Evolutionary conservation across 306 rosid species (phyloP).

Genomic region (Sphenostylis stenocarpa): DNA sequence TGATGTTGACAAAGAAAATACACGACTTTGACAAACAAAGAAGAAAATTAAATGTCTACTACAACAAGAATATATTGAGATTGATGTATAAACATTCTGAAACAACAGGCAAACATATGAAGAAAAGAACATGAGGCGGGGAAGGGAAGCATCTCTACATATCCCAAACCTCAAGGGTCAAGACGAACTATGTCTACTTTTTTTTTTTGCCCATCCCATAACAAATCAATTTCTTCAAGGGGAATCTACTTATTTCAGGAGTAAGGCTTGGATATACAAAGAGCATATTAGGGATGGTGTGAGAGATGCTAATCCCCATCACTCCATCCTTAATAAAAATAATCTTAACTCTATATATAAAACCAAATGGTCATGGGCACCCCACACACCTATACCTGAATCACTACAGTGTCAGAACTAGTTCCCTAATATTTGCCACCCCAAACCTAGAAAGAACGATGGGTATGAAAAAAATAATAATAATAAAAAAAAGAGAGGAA

Average conservation of each 20-base stretch:
- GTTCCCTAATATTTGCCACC: not conserved
- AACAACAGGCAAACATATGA: constrained; percentile 6
- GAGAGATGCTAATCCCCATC: not conserved
- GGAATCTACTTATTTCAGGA: not conserved
- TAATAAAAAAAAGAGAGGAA: too few relatives aligned
- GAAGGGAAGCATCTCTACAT: constrained; percentile 20
- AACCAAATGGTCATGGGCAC: not conserved
- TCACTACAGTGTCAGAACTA: constrained; percentile 14
- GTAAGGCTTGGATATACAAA: not conserved
- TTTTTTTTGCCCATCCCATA: not conserved
- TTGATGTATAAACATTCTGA: not conserved
- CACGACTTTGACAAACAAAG: not conserved
- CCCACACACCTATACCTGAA: not conserved
- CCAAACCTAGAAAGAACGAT: constrained; percentile 4
- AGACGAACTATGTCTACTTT: not conserved
- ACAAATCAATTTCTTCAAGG: not conserved
- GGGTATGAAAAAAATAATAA: not conserved
- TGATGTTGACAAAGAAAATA: constrained; percentile 1
- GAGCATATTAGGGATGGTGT: not conserved
- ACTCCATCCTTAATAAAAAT: not conserved
- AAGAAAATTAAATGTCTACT: constrained; percentile 7
- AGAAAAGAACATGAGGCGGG: not conserved
- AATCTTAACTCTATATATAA: not conserved
- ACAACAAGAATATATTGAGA: constrained; percentile 5
- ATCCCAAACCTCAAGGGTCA: not conserved